Percentiles rank a stretch among this genome's conserved stretches.
phyloP scores from a whole-genome alignment of 2,329 filamentous ascomycete species.

The Daldinia eschscholtzii region DNA sequence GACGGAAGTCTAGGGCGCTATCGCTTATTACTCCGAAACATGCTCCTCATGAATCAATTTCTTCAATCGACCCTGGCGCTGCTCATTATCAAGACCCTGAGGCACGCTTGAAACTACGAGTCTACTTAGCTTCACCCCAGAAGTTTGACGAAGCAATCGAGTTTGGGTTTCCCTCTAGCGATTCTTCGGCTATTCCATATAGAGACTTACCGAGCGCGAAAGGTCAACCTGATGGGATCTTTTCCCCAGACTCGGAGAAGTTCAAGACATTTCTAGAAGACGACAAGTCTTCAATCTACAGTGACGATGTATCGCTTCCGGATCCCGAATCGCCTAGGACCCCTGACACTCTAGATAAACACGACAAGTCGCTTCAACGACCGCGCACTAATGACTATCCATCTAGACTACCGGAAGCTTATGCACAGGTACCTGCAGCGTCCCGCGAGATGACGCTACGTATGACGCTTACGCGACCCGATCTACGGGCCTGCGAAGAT shows the following conservation, averaged over 20 bases:
- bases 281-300: conserved; percentile 68
- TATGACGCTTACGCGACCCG: conserved; percentile 93
- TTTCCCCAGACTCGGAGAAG: conserved; percentile 60
- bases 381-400: conserved; percentile 46
- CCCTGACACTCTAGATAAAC: conserved; percentile 63
- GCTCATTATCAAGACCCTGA: conserved; percentile 92
- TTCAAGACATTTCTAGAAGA: conserved; percentile 60
- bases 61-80: conserved; percentile 76
- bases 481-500: conserved; percentile 81
- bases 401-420: conserved; percentile 57
- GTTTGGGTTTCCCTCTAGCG: conserved; percentile 85
- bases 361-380: conserved; percentile 50
- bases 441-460: conserved; percentile 93
- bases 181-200: conserved; percentile 55
- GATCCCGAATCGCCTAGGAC: conserved; percentile 73
- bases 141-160: conserved; percentile 97
- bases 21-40: conserved; percentile 67
- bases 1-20: conserved; percentile 67
- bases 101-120: conserved; percentile 84
- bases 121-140: conserved; percentile 88
- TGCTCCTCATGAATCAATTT: conserved; percentile 58
- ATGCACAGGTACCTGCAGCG: conserved; percentile 65
- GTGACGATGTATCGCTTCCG: conserved; percentile 66
- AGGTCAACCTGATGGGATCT: conserved; percentile 43
- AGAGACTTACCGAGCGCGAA: conserved; percentile 49